Evolutionary conservation across 2,329 filamentous ascomycete species (phyloP), one percentile per base, ranked within the genome.

Genomic region (Epichloe sylvatica): DNA sequence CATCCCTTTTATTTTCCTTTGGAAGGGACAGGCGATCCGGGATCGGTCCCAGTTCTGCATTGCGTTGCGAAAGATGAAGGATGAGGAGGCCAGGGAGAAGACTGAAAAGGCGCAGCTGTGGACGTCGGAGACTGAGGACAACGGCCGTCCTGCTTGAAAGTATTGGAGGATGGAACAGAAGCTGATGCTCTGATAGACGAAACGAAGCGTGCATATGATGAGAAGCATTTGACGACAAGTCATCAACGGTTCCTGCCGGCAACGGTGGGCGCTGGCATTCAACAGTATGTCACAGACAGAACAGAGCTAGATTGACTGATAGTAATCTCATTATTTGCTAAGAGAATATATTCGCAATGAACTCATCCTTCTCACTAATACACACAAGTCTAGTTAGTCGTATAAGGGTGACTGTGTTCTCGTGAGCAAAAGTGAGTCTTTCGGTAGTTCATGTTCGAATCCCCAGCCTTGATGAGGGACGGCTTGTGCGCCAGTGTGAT

Each of bases 41-140:
- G 71, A 69, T 23, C 71, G 72, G 11, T 80, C 75, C 47, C 73
- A 68, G 52, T 85, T 84, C 56, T 85, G 81, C 56, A 75, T 77
- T 56, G 76, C 77, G 44, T 60, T 85, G 49, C 68, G 68, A 49
- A 64, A 75, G 61, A 64, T 68, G 51, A 79, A 74, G 56, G 68
- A 69, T 30, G 70, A 74, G 54, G 70, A 73, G 54, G 63, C 73
- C 64, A 60, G 64, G 48, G 60, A 62, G 12, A 66, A 60, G 49
- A 63, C 65, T 8, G 12, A 15, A 15, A 17, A 30, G 30, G 30
- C 11, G 30, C 9, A 4, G 30, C 30, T 30, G 30, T 9, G 9
- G 30, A 30, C 30, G 30, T 30, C 30, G 8, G 1, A 3, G 3
- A 11, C 3, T 23, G n/a, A 2, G 1, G 34, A 47, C 12, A 13